Percentiles rank a stretch among this genome's conserved stretches.
Conservation (phyloP, 1,284 basidiomycete genomes). For the Trametes hirsuta region DNA sequence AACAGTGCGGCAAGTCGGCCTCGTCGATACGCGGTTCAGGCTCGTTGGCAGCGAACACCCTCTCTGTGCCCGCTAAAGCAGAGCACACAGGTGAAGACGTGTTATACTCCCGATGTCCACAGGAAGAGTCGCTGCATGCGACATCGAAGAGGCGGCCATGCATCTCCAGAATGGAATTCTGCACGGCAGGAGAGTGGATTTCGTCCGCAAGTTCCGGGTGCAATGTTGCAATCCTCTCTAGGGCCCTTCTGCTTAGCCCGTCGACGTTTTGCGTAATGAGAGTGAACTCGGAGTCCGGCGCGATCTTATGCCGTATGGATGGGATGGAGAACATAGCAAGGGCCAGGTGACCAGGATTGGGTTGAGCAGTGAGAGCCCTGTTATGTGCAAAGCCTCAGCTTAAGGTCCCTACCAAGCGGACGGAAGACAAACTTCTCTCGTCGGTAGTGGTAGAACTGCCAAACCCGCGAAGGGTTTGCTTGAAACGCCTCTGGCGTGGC, state of each 20-base stretch:
- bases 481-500: constrained; percentile 62
- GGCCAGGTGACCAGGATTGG: constrained; percentile 60
- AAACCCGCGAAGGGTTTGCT: constrained; percentile 55
- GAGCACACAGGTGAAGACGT: constrained; percentile 52
- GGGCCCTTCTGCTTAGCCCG: constrained; percentile 51
- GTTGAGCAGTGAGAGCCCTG: constrained; percentile 51
- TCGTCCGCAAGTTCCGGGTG: constrained; percentile 15
- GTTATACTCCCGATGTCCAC: constrained; percentile 46
- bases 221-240: constrained; percentile 23
- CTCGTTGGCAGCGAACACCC: constrained; percentile 40
- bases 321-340: constrained; percentile 52
- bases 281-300: constrained; percentile 49
- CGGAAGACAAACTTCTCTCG: constrained; percentile 46
- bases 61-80: constrained; percentile 55
- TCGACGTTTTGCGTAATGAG: constrained; percentile 74
- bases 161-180: constrained; percentile 57
- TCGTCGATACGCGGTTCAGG: constrained; percentile 48
- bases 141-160: constrained; percentile 65
- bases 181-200: constrained; percentile 19
- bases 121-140: constrained; percentile 48
- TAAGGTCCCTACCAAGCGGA: background rate
- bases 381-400: background rate
- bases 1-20: constrained; percentile 54
- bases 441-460: constrained; percentile 70
- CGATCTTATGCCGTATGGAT: constrained; percentile 38